Percentiles rank a stretch among this genome's conserved stretches.
phyloP scores from a whole-genome alignment of 768 basidiomycete species.

The Lepiota brunneoincarnata region DNA sequence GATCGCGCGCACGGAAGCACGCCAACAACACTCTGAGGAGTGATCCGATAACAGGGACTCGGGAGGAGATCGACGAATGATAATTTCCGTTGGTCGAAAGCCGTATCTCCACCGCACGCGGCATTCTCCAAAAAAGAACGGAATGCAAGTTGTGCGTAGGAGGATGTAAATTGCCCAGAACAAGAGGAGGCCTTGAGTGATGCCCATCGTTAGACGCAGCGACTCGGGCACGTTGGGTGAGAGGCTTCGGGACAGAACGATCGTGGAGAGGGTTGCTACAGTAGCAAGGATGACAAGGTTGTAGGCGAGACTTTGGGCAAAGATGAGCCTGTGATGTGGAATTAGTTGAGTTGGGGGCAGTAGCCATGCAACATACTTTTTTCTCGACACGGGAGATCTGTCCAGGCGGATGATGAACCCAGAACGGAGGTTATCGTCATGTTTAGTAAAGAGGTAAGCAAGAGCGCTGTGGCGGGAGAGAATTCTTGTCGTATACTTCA shows the following conservation, averaged over 20 bases:
- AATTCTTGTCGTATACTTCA: not conserved
- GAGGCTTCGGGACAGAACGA: conserved; percentile 18
- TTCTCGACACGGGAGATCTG: conserved; percentile 7
- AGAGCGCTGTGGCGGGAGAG: conserved; percentile 3
- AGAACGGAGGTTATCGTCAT: conserved; percentile 3
- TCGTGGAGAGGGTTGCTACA: conserved; percentile 16
- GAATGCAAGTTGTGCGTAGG: conserved; percentile 25
- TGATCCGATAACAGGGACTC: conserved; percentile 7
- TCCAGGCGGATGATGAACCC: conserved; percentile 17
- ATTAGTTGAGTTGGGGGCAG: not conserved
- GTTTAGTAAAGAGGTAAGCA: conserved; percentile 10
- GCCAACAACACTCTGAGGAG: conserved; percentile 22
- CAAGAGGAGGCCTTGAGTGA: conserved; percentile 27
- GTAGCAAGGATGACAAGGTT: conserved; percentile 22
- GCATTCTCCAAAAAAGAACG: conserved; percentile 33
- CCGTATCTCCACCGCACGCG: conserved; percentile 26
- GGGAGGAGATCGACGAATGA: conserved; percentile 26
- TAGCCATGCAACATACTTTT: conserved; percentile 2
- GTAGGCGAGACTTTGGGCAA: conserved; percentile 23
- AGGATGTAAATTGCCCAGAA: conserved; percentile 24
- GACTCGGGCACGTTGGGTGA: conserved; percentile 15
- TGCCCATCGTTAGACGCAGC: conserved; percentile 19
- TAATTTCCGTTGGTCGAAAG: conserved; percentile 27
- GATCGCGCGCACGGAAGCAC: conserved; percentile 23
- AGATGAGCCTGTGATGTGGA: conserved; percentile 19